phyloP scores from a whole-genome alignment of 2,329 filamentous ascomycete genomes.

The Fusarium miscanthi region DNA sequence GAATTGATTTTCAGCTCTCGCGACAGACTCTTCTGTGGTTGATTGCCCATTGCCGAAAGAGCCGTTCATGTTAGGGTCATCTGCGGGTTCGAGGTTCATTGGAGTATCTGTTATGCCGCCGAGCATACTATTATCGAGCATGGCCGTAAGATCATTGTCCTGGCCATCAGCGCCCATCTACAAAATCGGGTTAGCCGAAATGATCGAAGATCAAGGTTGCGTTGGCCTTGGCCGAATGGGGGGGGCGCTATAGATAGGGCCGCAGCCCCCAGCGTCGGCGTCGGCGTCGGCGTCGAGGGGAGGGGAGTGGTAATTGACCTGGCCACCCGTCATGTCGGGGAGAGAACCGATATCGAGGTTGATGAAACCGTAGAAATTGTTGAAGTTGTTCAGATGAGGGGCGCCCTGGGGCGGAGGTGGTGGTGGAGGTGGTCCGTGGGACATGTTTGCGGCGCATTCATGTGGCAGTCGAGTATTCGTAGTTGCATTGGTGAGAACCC shows the following conservation, averaged over 20 bases:
- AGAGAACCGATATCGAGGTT: constrained; percentile 46
- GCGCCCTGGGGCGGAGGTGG: constrained; percentile 46
- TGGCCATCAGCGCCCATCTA: constrained; percentile 45
- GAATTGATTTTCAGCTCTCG: constrained; percentile 50
- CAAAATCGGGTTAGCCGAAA: constrained; percentile 36
- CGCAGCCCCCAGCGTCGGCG: constrained; percentile 8
- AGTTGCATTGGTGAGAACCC: constrained; percentile 46
- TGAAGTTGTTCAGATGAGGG: constrained; percentile 40
- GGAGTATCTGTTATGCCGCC: constrained; percentile 53
- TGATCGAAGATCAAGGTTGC: constrained; percentile 32
- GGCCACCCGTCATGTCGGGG: constrained; percentile 43
- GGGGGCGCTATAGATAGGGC: constrained; percentile 19
- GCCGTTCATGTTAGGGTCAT: constrained; percentile 42
- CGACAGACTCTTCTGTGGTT: constrained; percentile 47
- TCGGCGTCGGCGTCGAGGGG: constrained; percentile 22
- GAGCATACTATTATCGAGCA: constrained; percentile 58
- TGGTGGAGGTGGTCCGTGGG: constrained; percentile 51
- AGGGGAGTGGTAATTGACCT: constrained; percentile 36
- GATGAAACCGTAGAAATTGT: constrained; percentile 53
- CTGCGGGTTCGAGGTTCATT: constrained; percentile 56
- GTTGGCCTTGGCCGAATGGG: constrained; percentile 17
- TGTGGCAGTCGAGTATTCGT: constrained; percentile 37
- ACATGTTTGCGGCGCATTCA: constrained; percentile 47
- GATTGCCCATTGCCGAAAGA: constrained; percentile 38
- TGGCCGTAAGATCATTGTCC: constrained; percentile 56